A percentile compares a stretch with the other conserved stretches of the same genome.
Evolutionary conservation across 78 protist species (phyloP).

Genomic region (Dictyostelium intermedium): DNA sequence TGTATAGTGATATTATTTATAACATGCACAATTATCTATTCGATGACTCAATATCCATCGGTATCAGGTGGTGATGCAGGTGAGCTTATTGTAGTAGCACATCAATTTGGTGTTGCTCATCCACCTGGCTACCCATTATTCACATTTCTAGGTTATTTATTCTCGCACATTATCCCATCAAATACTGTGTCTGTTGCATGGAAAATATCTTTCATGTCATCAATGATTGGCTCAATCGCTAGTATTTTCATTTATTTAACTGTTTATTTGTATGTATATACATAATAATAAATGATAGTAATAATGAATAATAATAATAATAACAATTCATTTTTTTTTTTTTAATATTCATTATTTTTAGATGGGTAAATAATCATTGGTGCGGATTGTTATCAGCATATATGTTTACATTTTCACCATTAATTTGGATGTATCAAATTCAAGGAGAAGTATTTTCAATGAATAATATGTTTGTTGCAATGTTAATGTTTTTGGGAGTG

Average conservation of each 20-base stretch:
- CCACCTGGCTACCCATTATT: constrained; percentile 92
- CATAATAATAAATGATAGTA: too few relatives aligned
- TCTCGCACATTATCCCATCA: not conserved
- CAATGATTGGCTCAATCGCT: constrained; percentile 39
- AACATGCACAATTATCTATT: constrained; percentile 46
- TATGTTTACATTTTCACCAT: constrained; percentile 81
- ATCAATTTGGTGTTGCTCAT: constrained; percentile 83
- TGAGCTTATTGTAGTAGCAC: constrained; percentile 77
- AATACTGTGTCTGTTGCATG: constrained; percentile 46
- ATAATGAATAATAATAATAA: too few relatives aligned
- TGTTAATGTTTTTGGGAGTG: constrained; percentile 38
- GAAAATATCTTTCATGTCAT: constrained; percentile 49
- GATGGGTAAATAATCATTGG: constrained; percentile 54
- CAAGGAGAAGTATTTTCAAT: constrained; percentile 89
- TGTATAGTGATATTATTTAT: constrained; percentile 16
- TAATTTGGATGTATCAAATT: constrained; percentile 85
- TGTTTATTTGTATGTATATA: constrained; percentile 27
- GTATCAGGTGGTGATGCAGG: constrained; percentile 91
- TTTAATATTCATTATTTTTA: not conserved
- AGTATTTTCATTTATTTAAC: constrained; percentile 37
- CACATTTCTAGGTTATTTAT: constrained; percentile 64
- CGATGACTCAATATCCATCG: constrained; percentile 76
- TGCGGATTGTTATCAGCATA: constrained; percentile 49
- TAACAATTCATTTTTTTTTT: too few relatives aligned
- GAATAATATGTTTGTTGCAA: constrained; percentile 78